Base-by-base conservation (phyloP, 805 yeast species). In the Priceomyces fermenticarens region DNA sequence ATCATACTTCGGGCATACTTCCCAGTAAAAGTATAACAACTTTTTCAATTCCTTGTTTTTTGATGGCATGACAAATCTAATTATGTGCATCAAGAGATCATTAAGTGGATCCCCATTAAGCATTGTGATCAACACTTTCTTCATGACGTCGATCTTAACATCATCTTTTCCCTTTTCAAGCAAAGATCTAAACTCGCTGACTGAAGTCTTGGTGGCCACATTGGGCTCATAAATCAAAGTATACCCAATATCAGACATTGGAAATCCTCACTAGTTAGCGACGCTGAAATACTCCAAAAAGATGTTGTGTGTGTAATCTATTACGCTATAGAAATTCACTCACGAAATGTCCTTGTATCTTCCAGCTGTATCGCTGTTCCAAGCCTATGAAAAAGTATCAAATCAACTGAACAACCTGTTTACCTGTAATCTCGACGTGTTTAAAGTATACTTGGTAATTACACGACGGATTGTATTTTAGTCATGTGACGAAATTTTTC, bases 61-160 rank as follows among this genome's bases (percentile, higher is more conserved):
- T 12, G 96, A 87, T 11, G 99, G 99, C 97, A 93, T 89, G 43
- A 95, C 91, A 57, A 88, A 95, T 58, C 99, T 83, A 57, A 93
- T 91, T 52, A 93, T 87, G 61, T 90, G 96, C 99, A 93, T 93
- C 65, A 93, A 77, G 51, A 93, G 72, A 44, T 86, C 93, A 12
- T 97, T 95, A 81, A 91, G 73, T 44, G 95, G 81, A 55, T 91
- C 95, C 27, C 97, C 96, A 59, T 88, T 91, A 48, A 93, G 76
- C 81, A 95, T 89, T 39, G 88, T 77, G 44, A 86, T 80, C 51
- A 93, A 75, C 51, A 93, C 85, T 54, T 80, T 78, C 57, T 85
- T 85, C 99, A 93, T 93, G 45, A 96, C 83, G 39, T 80, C 85
- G 50, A 91, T 80, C 67, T 91, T 90, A 52, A 79, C 81, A 28